Conservation (phyloP, 2,329 filamentous ascomycete species). For the Thelonectria rubi region DNA sequence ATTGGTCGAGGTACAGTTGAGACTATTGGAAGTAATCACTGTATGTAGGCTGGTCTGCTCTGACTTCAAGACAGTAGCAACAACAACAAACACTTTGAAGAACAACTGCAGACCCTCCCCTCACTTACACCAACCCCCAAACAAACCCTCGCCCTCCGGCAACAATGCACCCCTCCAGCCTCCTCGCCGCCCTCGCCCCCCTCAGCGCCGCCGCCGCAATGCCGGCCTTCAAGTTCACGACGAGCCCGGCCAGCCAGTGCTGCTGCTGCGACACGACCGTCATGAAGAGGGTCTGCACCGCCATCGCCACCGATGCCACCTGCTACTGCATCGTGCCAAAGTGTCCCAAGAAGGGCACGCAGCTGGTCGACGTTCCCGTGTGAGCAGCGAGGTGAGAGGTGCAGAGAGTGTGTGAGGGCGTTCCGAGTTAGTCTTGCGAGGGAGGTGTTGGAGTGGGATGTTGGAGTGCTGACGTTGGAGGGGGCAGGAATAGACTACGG, state of each 20-base stretch:
- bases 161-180: neutral
- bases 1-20: too few species aligned
- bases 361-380: neutral
- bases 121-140: too few species aligned
- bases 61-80: too few species aligned
- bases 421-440: neutral
- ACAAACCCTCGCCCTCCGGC: too few species aligned
- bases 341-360: constrained; percentile 9
- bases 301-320: constrained; percentile 14
- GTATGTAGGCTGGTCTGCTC: too few species aligned
- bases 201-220: constrained; percentile 2
- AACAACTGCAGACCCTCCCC: too few species aligned
- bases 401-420: too few species aligned
- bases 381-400: neutral
- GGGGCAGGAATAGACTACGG: too few species aligned
- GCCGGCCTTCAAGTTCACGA: constrained; percentile 15
- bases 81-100: too few species aligned
- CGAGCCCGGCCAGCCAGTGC: constrained; percentile 20
- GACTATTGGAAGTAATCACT: too few species aligned
- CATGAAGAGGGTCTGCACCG: constrained; percentile 23
- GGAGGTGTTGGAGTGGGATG: too few species aligned
- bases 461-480: too few species aligned
- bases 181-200: neutral
- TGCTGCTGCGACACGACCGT: constrained; percentile 30
- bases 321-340: constrained; percentile 29